Base-by-base conservation (phyloP, 1,139 yeast species). In the Yamadazyma songkhlaensis region DNA sequence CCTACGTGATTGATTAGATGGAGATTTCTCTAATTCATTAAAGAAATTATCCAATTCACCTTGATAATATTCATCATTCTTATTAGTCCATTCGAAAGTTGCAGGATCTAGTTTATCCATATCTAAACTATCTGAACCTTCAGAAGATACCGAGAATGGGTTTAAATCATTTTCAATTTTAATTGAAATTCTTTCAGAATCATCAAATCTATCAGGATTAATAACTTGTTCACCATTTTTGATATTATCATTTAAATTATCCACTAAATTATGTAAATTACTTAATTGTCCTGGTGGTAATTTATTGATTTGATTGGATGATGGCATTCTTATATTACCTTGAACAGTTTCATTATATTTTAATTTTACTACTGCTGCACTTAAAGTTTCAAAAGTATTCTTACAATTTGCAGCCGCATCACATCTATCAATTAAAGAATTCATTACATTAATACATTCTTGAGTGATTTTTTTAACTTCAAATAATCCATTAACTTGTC, bases 331-430 rank as follows among this genome's bases (percentile, higher is more conserved):
- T 13, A 45, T 37, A 31, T 47, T 51, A 1, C 64, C 68, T 21
- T 54, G 55, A 21, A 63, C 62, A 4, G 50, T 49, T 41, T 73
- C 76, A 39, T 72, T 65, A 49, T 80, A 82, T 43, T 77, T 77
- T 35, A 87, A 59, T 50, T 79, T 79, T 14, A 83, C 67, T 14
- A 86, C 82, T 0, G 88, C 95, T 20, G 84, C 81, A 0, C 87
- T 72, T 38, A 88, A 59, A 29, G 84, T 77, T 47, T 82, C 84
- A 54, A 84, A 83, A 21, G 85, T 81, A 42, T 82, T 86, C 36
- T 77, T 70, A 53, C 95, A 86, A 35, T 76, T 76, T 7, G 62
- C 60, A 0, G 96, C 95, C 0, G 95, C 92, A 44, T 84, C 90
- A 59, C 95, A 86, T 34, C 80, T 71, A 38, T 81, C 88, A 15